A percentile compares a stretch with the other conserved stretches of the same genome.
Conservation (phyloP, 441 rosid genomes). For the Jatropha multifida region DNA sequence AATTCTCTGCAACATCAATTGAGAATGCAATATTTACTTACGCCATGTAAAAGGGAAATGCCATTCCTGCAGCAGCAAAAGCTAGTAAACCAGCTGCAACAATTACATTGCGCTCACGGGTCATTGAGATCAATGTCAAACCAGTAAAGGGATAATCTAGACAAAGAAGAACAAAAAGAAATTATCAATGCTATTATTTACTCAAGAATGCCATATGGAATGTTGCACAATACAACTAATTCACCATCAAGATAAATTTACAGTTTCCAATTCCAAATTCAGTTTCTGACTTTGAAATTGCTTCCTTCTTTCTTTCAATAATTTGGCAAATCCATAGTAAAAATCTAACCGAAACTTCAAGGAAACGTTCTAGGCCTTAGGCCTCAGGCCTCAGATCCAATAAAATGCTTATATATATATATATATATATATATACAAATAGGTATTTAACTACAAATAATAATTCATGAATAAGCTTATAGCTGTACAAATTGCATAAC, state of each 20-base stretch:
- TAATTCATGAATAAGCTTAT: no score
- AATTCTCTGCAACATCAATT: conserved; percentile 34
- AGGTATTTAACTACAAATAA: no score
- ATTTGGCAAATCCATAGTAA: background rate
- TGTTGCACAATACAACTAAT: no score
- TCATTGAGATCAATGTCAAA: conserved; percentile 29
- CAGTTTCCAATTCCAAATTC: background rate
- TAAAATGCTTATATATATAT: no score
- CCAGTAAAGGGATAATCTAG: background rate
- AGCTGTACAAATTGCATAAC: no score
- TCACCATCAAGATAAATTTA: background rate
- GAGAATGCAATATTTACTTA: conserved; percentile 30
- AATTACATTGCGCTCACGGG: conserved; percentile 50
- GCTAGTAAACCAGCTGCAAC: conserved; percentile 75
- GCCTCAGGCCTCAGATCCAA: no score
- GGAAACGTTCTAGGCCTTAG: no score
- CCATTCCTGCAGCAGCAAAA: conserved; percentile 70
- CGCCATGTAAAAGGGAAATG: conserved; percentile 89
- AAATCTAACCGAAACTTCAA: background rate
- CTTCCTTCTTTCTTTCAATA: background rate
- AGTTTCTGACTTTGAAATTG: background rate
- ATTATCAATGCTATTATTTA: background rate
- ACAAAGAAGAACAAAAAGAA: background rate
- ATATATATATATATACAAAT: no score
- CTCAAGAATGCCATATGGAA: background rate